Conservation (phyloP, 805 yeast genomes). For the Scheffersomyces amazonensis region DNA sequence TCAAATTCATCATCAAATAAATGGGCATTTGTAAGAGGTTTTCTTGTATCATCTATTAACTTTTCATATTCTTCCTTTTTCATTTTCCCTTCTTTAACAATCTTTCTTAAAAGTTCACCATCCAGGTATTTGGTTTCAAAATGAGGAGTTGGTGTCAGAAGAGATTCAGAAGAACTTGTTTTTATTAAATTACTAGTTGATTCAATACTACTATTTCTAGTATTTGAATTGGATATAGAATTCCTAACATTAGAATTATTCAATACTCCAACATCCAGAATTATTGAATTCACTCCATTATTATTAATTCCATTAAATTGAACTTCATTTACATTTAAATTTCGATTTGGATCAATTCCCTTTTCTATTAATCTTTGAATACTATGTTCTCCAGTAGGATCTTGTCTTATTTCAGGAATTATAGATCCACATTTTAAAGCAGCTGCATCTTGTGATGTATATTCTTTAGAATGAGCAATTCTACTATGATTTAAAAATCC, state of each 20-base stretch:
- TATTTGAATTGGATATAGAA: slow-evolving; percentile 6
- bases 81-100: slow-evolving; percentile 32
- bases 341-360: slow-evolving; percentile 40
- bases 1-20: slow-evolving; percentile 39
- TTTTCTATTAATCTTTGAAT: slow-evolving; percentile 32
- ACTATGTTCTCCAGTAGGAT: slow-evolving; percentile 44
- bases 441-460: slow-evolving; percentile 70
- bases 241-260: slow-evolving; percentile 3
- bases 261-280: background rate
- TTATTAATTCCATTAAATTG: slow-evolving; percentile 31
- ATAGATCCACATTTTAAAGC: slow-evolving; percentile 64
- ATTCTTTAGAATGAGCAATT: slow-evolving; percentile 69
- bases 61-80: slow-evolving; percentile 27
- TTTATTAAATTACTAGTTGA: background rate
- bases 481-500: slow-evolving; percentile 78
- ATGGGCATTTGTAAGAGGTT: slow-evolving; percentile 30
- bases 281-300: slow-evolving; percentile 1
- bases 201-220: slow-evolving; percentile 5
- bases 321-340: slow-evolving; percentile 35
- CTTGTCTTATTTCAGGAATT: slow-evolving; percentile 55
- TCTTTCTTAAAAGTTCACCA: slow-evolving; percentile 34
- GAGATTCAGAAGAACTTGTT: background rate
- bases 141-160: background rate
- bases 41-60: slow-evolving; percentile 30
- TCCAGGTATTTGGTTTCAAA: background rate